phyloP scores from a whole-genome alignment of 2,329 filamentous ascomycete genomes.

The Aspergillus sp. region DNA sequence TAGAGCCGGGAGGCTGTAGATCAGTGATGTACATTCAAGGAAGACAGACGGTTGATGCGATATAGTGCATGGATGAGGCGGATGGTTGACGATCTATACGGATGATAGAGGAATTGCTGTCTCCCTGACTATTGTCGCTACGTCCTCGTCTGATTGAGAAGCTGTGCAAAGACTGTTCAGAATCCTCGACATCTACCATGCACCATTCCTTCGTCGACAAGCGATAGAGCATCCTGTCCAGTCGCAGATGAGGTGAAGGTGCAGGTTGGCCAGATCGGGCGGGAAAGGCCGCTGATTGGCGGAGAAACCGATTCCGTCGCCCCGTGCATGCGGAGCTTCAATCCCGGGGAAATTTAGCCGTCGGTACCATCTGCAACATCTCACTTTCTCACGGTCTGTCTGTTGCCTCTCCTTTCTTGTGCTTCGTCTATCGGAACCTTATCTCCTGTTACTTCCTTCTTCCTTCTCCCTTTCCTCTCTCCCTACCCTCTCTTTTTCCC shows the following conservation, averaged over 20 bases:
- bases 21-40: neutral
- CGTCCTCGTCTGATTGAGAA: too few relatives aligned
- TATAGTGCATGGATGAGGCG: neutral
- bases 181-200: too few relatives aligned
- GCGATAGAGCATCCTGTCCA: too few relatives aligned
- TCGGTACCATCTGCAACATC: conserved; percentile 6
- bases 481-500: neutral
- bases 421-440: neutral
- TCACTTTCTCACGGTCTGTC: neutral
- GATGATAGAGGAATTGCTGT: too few relatives aligned
- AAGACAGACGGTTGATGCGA: neutral
- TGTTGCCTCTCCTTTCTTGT: neutral
- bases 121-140: too few relatives aligned
- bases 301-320: conserved; percentile 31
- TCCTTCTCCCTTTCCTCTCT: neutral
- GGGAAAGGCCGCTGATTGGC: conserved; percentile 26
- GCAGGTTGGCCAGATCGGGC: neutral
- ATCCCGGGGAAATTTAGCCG: conserved; percentile 24
- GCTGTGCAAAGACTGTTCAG: too few relatives aligned
- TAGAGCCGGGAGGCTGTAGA: neutral
- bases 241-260: too few relatives aligned
- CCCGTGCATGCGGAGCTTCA: conserved; percentile 13
- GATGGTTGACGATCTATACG: neutral
- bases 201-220: too few relatives aligned
- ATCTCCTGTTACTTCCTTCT: neutral